phyloP scores from a whole-genome alignment of 2,329 filamentous ascomycete species.

The Sclerotinia spermophila region DNA sequence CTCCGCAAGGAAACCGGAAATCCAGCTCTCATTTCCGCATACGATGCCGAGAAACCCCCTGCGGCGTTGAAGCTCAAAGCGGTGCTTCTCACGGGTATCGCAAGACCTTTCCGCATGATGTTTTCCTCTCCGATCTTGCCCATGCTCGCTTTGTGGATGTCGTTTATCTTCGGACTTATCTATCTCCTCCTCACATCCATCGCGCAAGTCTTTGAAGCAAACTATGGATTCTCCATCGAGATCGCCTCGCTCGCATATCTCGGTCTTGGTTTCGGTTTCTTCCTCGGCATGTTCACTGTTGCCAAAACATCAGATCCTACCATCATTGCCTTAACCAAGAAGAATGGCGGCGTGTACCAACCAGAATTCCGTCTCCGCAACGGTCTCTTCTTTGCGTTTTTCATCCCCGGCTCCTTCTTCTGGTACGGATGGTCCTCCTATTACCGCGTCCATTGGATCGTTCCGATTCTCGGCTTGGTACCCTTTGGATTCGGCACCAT shows the following conservation, averaged over 20 bases:
- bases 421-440: slow-evolving; percentile 48
- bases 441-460: slow-evolving; percentile 42
- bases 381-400: slow-evolving; percentile 43
- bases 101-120: slow-evolving; percentile 44
- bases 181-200: slow-evolving; percentile 31
- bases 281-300: slow-evolving; percentile 42
- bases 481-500: slow-evolving; percentile 44
- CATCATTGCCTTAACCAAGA: slow-evolving; percentile 45
- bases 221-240: slow-evolving; percentile 43
- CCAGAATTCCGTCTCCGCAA: slow-evolving; percentile 40
- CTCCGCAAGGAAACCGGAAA: slow-evolving; percentile 42
- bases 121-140: slow-evolving; percentile 45
- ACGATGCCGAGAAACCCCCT: slow-evolving; percentile 26
- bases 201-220: slow-evolving; percentile 25
- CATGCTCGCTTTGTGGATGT: slow-evolving; percentile 24
- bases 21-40: slow-evolving; percentile 44
- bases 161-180: slow-evolving; percentile 33
- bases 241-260: slow-evolving; percentile 45
- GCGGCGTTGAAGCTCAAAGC: slow-evolving; percentile 32
- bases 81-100: slow-evolving; percentile 24
- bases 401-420: slow-evolving; percentile 43
- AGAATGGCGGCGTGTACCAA: slow-evolving; percentile 37
- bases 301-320: slow-evolving; percentile 44
- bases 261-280: slow-evolving; percentile 44
- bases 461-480: slow-evolving; percentile 40